Conservation (phyloP, 2,329 filamentous ascomycete genomes). For the Claviceps sp. region DNA sequence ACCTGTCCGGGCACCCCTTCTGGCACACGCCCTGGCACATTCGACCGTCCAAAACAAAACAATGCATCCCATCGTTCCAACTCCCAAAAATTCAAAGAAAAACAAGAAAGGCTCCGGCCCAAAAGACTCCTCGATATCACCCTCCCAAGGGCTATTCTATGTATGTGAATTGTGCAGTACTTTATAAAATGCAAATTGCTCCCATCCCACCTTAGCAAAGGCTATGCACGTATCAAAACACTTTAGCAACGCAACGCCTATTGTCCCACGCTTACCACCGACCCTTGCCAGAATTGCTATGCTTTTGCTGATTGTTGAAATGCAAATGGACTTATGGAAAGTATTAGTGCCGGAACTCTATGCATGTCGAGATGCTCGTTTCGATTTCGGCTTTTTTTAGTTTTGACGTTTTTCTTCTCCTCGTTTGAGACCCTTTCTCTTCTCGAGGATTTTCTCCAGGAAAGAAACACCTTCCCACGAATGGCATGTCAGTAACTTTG, state of each 20-base stretch:
- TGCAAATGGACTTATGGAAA: slow-evolving; percentile 2
- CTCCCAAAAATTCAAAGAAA: background rate
- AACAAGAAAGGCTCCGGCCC: background rate
- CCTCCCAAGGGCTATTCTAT: background rate
- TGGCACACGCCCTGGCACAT: background rate
- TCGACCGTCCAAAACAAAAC: background rate
- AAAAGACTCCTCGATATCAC: background rate
- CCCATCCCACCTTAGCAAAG: slow-evolving; percentile 1
- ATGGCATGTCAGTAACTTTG: too few species aligned
- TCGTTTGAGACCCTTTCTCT: too few species aligned
- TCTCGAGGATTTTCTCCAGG: too few species aligned
- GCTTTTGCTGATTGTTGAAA: slow-evolving; percentile 1
- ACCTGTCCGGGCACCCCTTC: slow-evolving; percentile 8
- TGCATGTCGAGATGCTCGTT: background rate
- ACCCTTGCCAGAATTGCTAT: slow-evolving; percentile 16
- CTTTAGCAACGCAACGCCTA: slow-evolving; percentile 25
- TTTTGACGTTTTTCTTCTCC: background rate
- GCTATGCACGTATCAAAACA: slow-evolving; percentile 8
- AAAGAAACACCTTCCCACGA: too few species aligned
- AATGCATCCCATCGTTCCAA: background rate
- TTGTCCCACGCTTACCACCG: slow-evolving; percentile 20
- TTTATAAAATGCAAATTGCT: slow-evolving; percentile 16
- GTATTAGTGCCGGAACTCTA: background rate
- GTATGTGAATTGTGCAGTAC: slow-evolving; percentile 7
- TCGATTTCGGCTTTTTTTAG: background rate